Percentiles rank a stretch among this genome's conserved stretches.
phyloP scores from a whole-genome alignment of 1,139 yeast species.

The Barnettozyma hawaiiensis region DNA sequence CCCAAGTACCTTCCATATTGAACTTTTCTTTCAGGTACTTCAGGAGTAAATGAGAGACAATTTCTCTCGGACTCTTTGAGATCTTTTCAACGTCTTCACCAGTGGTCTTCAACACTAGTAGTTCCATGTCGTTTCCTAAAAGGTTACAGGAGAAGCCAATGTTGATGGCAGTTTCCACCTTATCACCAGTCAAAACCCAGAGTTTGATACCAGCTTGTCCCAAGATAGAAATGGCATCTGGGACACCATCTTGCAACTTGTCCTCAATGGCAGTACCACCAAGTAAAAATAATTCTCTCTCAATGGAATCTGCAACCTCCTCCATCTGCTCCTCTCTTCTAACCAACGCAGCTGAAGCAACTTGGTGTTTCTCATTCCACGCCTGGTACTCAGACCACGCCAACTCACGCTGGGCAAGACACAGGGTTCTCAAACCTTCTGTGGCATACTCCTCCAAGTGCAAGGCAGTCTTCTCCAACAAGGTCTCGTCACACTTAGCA shows the following conservation, averaged over 20 bases:
- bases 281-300: constrained; percentile 59
- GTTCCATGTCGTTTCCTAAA: constrained; percentile 79
- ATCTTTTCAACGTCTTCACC: constrained; percentile 33
- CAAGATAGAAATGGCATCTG: constrained; percentile 80
- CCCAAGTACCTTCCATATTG: constrained; percentile 53
- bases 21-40: constrained; percentile 54
- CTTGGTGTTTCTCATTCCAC: constrained; percentile 68
- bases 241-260: constrained; percentile 92
- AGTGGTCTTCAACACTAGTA: constrained; percentile 49
- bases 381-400: constrained; percentile 51
- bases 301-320: constrained; percentile 72
- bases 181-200: constrained; percentile 97
- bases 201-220: constrained; percentile 90
- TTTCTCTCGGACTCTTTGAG: constrained; percentile 32
- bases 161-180: constrained; percentile 95
- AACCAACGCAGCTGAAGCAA: constrained; percentile 70
- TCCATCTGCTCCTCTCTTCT: constrained; percentile 78
- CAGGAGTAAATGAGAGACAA: constrained; percentile 51
- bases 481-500: constrained; percentile 32
- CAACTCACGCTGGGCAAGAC: constrained; percentile 79
- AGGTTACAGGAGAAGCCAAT: constrained; percentile 95
- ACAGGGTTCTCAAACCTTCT: constrained; percentile 91
- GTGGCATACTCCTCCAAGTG: constrained; percentile 90
- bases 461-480: constrained; percentile 63
- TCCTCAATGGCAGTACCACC: constrained; percentile 99